These are phyloP conservation scores for Zygoascus meyerae DNA, from an alignment of 1,139 yeast species.

Conservation along the genomic window DNA sequence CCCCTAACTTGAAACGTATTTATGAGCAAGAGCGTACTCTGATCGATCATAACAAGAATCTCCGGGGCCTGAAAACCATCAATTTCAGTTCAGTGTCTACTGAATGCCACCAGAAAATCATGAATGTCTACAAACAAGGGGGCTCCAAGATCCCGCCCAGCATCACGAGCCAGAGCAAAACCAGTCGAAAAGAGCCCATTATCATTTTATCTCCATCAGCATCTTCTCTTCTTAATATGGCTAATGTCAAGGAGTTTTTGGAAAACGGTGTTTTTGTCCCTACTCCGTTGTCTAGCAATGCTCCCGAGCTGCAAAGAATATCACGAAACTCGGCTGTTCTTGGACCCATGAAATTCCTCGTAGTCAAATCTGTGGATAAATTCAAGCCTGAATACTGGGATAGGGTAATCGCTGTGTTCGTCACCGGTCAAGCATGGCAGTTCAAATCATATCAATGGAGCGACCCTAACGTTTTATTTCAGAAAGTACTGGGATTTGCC, in stretches of 20 bases:
- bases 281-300: conserved; percentile 40
- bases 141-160: conserved; percentile 9
- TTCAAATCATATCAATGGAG: conserved; percentile 80
- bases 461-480: conserved; percentile 75
- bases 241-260: conserved; percentile 75
- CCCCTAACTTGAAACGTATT: conserved; percentile 53
- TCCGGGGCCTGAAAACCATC: conserved; percentile 65
- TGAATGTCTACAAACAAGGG: conserved; percentile 25
- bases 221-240: conserved; percentile 74
- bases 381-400: conserved; percentile 96
- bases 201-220: conserved; percentile 92
- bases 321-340: conserved; percentile 53
- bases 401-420: conserved; percentile 88
- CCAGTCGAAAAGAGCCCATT: conserved; percentile 67
- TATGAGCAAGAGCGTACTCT: conserved; percentile 58
- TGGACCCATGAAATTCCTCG: conserved; percentile 58
- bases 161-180: conserved; percentile 15
- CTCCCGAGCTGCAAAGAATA: conserved; percentile 46
- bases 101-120: conserved; percentile 61
- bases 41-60: conserved; percentile 70
- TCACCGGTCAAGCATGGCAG: conserved; percentile 98
- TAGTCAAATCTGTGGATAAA: conserved; percentile 82
- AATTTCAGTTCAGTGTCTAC: conserved; percentile 70
- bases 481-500: conserved; percentile 76
- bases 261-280: conserved; percentile 69